Base-by-base conservation (phyloP, 2,329 filamentous ascomycete genomes). In the Phaeosphaeriaceae sp. region DNA sequence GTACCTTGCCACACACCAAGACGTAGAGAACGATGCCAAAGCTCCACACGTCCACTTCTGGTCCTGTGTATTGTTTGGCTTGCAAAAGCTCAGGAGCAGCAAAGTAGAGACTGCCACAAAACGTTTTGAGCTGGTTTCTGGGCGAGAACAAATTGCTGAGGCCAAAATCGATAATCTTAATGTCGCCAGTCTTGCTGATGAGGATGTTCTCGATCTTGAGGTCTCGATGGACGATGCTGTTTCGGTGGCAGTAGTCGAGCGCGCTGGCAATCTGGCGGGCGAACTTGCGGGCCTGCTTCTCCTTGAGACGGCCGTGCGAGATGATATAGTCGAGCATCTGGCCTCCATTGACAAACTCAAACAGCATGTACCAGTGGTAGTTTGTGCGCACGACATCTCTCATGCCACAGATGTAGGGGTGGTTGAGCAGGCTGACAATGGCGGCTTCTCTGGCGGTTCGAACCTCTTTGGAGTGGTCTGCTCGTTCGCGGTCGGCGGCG, bases 301-400 rank as follows among this genome's bases (percentile, higher is more conserved):
- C 95, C 83, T 98, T 98, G 63, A 99, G 83, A 72, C 96, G 91
- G 57, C 94, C 95, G 73, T 99, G 95, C 3, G 93, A 97, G 75
- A 99, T 99, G 77, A 99, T 99, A 80, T 98, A 99, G 81, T 99
- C 95, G 61, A 99, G 88, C 95, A 99, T 98, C 80, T 99, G 95
- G 19, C 95, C 95, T 48, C 95, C 95, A 74, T 99, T 97, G 78
- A 99, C 95, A 77, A 95, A 97, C 81, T 99, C 95, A 74, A 97
- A 99, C 51, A 99, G 88, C 95, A 99, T 99, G 80, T 99, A 99
- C 95, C 95, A 99, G 79, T 99, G 95, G 76, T 97, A 95, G 72
- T 95, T 94, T 51, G 95, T 98, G 57, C 93, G 90, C 56, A 98
- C 91, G 24, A 97, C 93, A 80, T 99, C 95, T 65, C 93, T 89